A percentile compares a stretch with the other conserved stretches of the same genome.
Conservation (phyloP, 768 basidiomycete species). For the Glaciozyma martinii region DNA sequence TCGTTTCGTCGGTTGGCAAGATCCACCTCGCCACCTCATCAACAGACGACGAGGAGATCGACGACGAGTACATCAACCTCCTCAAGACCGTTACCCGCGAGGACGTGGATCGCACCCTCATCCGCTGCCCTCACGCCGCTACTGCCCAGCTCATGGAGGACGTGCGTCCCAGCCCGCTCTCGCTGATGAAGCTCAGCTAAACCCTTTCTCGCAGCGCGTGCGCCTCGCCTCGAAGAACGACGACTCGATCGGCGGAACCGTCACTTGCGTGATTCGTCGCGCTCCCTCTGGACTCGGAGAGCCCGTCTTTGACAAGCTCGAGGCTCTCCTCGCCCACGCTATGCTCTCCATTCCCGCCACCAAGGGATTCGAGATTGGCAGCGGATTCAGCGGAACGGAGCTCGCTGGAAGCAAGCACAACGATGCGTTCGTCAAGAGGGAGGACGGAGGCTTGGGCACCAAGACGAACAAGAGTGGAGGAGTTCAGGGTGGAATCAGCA, state of each 20-base stretch:
- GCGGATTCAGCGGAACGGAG: conserved; percentile 89
- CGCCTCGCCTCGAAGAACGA: conserved; percentile 77
- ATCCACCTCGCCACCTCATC: conserved; percentile 58
- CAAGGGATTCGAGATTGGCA: conserved; percentile 95
- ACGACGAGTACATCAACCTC: conserved; percentile 71
- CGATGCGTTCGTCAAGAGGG: conserved; percentile 62
- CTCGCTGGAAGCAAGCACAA: conserved; percentile 90
- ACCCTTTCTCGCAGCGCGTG: conserved; percentile 57
- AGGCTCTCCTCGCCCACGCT: conserved; percentile 87
- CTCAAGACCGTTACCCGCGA: conserved; percentile 71
- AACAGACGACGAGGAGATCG: conserved; percentile 57
- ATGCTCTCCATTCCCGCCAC: conserved; percentile 99
- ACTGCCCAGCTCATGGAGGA: conserved; percentile 85
- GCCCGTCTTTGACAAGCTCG: conserved; percentile 97
- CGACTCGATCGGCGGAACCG: conserved; percentile 96
- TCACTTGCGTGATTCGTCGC: conserved; percentile 89
- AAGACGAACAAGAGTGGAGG: conserved; percentile 93
- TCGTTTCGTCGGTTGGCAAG: conserved; percentile 93
- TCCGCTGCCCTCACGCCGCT: conserved; percentile 80
- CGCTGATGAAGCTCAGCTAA: not conserved
- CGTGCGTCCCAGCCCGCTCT: conserved; percentile 44
- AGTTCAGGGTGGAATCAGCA: conserved; percentile 93
- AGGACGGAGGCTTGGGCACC: conserved; percentile 69
- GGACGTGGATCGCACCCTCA: conserved; percentile 75
- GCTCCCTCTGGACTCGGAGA: conserved; percentile 88